Conservation (phyloP, 306 rosid genomes). For the Lablab purpureus region DNA sequence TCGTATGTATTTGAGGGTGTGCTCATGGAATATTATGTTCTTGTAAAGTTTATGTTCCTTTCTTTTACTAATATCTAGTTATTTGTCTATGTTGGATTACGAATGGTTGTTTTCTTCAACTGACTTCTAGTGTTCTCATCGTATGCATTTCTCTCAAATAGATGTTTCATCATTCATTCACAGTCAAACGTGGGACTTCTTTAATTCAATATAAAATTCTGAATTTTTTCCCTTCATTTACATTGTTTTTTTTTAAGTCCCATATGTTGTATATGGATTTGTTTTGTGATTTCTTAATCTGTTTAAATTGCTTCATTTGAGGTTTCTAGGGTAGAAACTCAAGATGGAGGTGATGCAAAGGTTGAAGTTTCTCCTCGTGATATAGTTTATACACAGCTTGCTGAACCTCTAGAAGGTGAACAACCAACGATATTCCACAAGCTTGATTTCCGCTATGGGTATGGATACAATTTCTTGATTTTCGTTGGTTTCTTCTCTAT, state of each 20-base stretch:
- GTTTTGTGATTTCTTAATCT: conserved; percentile 34
- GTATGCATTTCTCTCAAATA: conserved; percentile 16
- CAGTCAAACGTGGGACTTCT: conserved; percentile 6
- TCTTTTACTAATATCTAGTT: conserved; percentile 32
- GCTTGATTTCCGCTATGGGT: conserved; percentile 99
- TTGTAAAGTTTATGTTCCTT: conserved; percentile 18
- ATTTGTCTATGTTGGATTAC: conserved; percentile 32
- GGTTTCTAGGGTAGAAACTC: conserved; percentile 89
- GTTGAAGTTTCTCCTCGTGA: conserved; percentile 97
- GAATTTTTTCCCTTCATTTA: conserved; percentile 35
- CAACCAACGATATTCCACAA: conserved; percentile 75
- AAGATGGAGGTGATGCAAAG: conserved; percentile 97
- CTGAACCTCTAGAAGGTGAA: conserved; percentile 77
- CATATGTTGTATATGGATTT: conserved; percentile 16
- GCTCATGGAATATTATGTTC: conserved; percentile 30
- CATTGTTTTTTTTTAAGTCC: conserved; percentile 27
- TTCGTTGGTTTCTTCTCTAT: conserved; percentile 28
- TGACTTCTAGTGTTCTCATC: conserved; percentile 7
- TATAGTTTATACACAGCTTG: conserved; percentile 82
- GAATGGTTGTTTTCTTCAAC: background rate
- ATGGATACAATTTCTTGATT: conserved; percentile 46
- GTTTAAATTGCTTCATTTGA: conserved; percentile 47
- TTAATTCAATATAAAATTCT: conserved; percentile 16
- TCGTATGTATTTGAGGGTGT: conserved; percentile 5
- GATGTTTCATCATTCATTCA: conserved; percentile 36